A percentile compares a stretch with the other conserved stretches of the same genome.
Conservation (phyloP, 257 asterid genomes). For the Nicotiana noctiflora region DNA sequence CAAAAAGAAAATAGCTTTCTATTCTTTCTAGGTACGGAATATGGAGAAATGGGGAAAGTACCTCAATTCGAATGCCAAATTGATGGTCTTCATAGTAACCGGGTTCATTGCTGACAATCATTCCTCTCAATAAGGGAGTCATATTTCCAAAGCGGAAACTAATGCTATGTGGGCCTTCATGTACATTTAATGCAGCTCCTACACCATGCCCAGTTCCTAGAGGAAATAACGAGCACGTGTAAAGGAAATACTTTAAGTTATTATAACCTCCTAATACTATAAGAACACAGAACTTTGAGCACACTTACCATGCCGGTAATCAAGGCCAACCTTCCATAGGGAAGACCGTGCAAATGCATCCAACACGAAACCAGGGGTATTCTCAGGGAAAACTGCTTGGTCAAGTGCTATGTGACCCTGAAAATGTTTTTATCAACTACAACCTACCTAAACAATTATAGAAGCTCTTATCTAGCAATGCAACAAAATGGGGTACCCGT, state of each 20-base stretch:
- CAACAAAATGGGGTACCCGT: not conserved
- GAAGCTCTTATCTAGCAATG: not conserved
- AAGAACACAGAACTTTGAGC: not conserved
- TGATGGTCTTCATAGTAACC: constrained; percentile 96
- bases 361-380: constrained; percentile 88
- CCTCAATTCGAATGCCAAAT: constrained; percentile 98
- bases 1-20: not conserved
- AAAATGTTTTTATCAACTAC: constrained; percentile 7
- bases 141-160: constrained; percentile 92
- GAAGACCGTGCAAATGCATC: constrained; percentile 95
- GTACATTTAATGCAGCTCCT: constrained; percentile 97
- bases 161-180: constrained; percentile 99
- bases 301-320: constrained; percentile 85
- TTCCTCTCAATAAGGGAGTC: constrained; percentile 88
- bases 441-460: constrained; percentile 5
- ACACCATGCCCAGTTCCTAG: constrained; percentile 99
- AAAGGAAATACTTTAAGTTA: constrained; percentile 6
- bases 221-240: constrained; percentile 1
- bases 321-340: constrained; percentile 97
- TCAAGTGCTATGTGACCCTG: constrained; percentile 99
- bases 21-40: not conserved
- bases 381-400: constrained; percentile 90
- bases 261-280: not conserved
- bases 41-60: constrained; percentile 20
- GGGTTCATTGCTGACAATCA: constrained; percentile 98